A percentile compares a stretch with the other conserved stretches of the same genome.
phyloP scores from a whole-genome alignment of 108 stramenopile species.

The Discostella stelligeroides region DNA sequence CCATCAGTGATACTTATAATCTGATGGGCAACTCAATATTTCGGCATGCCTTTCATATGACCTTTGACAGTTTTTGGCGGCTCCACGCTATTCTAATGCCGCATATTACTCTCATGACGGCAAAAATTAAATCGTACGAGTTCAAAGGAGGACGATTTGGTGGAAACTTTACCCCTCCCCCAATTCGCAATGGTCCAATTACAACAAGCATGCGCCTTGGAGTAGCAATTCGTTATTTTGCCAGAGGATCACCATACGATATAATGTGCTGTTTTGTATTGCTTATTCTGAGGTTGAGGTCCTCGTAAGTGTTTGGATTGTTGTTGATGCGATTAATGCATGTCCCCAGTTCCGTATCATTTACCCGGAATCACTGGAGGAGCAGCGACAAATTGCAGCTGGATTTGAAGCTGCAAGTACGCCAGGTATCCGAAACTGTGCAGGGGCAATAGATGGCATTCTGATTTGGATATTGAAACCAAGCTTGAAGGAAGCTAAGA shows the following conservation, averaged over 20 bases:
- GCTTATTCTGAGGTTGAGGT: slow-evolving; percentile 1
- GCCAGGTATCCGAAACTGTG: slow-evolving; percentile 22
- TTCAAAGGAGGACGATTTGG: not conserved
- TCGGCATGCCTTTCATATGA: no score
- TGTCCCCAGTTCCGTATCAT: slow-evolving; percentile 9
- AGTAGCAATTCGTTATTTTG: slow-evolving; percentile 25
- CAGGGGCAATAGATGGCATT: slow-evolving; percentile 50
- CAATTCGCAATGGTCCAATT: slow-evolving; percentile 26
- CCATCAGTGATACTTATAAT: no score
- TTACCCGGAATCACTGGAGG: slow-evolving; percentile 23
- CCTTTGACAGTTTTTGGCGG: no score
- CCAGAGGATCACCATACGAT: slow-evolving; percentile 27
- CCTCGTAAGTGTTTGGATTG: slow-evolving; percentile 11
- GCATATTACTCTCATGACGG: no score
- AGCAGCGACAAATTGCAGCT: slow-evolving; percentile 36
- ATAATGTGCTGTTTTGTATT: slow-evolving; percentile 14
- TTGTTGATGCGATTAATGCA: slow-evolving; percentile 18
- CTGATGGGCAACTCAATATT: no score
- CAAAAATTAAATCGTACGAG: no score
- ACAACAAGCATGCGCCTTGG: slow-evolving; percentile 6
- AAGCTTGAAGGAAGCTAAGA: slow-evolving; percentile 4
- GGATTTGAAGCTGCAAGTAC: slow-evolving; percentile 25
- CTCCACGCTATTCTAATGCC: no score
- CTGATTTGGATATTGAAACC: slow-evolving; percentile 39
- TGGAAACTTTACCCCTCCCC: not conserved